Evolutionary conservation across 2,329 filamentous ascomycete genomes (phyloP).

Genomic region (Cercospora canescens): DNA sequence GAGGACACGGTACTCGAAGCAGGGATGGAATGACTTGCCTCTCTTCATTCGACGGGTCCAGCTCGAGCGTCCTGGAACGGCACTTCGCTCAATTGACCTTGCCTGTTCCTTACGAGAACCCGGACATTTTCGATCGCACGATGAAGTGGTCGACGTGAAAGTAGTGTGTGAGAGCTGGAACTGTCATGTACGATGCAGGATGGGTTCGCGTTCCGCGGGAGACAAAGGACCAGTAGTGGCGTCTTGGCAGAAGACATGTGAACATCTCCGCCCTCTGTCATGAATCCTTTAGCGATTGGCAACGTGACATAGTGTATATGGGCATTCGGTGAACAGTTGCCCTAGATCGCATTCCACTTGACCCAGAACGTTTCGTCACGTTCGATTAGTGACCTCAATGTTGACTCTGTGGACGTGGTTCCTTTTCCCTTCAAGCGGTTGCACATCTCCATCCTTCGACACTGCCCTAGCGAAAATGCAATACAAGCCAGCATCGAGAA

Average conservation of each 20-base stretch:
- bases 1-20: neutral
- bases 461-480: conserved; percentile 20
- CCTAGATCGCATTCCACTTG: neutral
- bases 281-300: neutral
- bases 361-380: neutral
- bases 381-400: conserved; percentile 14
- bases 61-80: neutral
- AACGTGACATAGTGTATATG: too few relatives aligned
- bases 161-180: neutral
- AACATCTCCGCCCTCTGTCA: neutral
- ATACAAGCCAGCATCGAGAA: conserved; percentile 7
- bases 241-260: neutral
- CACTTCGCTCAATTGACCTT: neutral
- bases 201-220: neutral
- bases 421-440: conserved; percentile 26
- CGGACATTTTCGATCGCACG: neutral
- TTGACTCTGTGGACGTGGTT: conserved; percentile 30
- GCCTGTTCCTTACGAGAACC: neutral
- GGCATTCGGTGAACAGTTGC: too few relatives aligned
- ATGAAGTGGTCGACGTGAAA: neutral
- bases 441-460: conserved; percentile 15
- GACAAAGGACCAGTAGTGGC: neutral
- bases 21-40: neutral
- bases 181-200: neutral
- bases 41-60: neutral